Base-by-base conservation (phyloP, 2,329 filamentous ascomycete species). In the Arthrobotrys sinensis region DNA sequence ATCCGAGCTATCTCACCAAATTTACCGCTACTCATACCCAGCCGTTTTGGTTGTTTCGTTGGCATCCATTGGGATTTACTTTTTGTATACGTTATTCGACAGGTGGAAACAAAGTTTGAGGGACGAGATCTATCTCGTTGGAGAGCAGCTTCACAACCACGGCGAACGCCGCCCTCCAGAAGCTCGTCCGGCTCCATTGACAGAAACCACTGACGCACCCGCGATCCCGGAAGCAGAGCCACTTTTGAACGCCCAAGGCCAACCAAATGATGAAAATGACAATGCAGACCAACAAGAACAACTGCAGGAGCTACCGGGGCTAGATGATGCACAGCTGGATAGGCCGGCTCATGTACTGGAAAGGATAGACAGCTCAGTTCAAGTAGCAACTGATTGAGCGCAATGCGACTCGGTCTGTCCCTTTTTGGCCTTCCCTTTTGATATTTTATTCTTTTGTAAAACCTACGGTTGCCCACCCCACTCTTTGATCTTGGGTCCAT, bases 81-180 rank as follows among this genome's bases (percentile, higher is more conserved):
- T 80, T 40, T 50, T 82, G 40, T 81, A 81, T 65, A 85, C 88
- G 53, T 88, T 93, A 65, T 88, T 96, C 64, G 88, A 89, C 55
- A 86, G 89, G 19, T 98, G 95, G 94, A 90, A 92, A 81, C 87
- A 90, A 72, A 89, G 91, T 73, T 93, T 99, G 55, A 88, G 93
- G 45, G 96, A 99, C 84, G 96, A 99, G 85, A 94, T 97, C 0
- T 99, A 99, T 84, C 86, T 99, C 52, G 96, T 98, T 82, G 96
- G 96, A 1, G 95, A 99, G 85, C 87, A 94, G 76, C 85, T 99
- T 82, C 96, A 99, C 85, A 99, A 99, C 84, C 97, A 97, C 85
- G 93, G 93, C 1, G 91, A 92, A 83, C 85, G 84, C 7, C 32
- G 64, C 16, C 62, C 52, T 24, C 75, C 52, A n/a, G 67, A 67